A percentile compares a stretch with the other conserved stretches of the same genome.
Conservation (phyloP, 1,139 yeast species). For the Suhomyces atakaporum region DNA sequence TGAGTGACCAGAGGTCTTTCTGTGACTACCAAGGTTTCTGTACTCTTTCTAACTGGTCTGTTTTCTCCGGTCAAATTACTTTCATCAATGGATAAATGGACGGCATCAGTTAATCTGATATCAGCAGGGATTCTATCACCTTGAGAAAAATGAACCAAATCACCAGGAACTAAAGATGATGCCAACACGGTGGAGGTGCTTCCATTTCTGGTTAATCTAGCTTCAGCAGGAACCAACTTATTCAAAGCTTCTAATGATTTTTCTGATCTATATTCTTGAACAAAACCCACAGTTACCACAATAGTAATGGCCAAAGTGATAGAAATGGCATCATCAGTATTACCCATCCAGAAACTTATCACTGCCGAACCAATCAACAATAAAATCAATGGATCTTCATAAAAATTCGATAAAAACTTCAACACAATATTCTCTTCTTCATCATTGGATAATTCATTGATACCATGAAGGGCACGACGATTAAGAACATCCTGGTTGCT, state of each 20-base stretch:
- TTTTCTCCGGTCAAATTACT: slow-evolving; percentile 94
- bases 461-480: slow-evolving; percentile 74
- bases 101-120: slow-evolving; percentile 73
- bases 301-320: slow-evolving; percentile 85
- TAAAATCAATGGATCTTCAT: slow-evolving; percentile 86
- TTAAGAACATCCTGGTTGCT: slow-evolving; percentile 68
- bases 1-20: slow-evolving; percentile 56
- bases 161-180: slow-evolving; percentile 88
- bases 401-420: slow-evolving; percentile 76
- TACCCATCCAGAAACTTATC: slow-evolving; percentile 85
- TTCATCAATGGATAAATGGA: slow-evolving; percentile 82
- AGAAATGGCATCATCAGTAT: slow-evolving; percentile 88
- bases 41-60: slow-evolving; percentile 70
- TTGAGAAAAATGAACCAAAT: slow-evolving; percentile 79
- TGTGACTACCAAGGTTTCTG: slow-evolving; percentile 33
- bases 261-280: slow-evolving; percentile 93
- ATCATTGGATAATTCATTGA: slow-evolving; percentile 68
- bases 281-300: slow-evolving; percentile 93
- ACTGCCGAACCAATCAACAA: slow-evolving; percentile 85
- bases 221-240: slow-evolving; percentile 90
- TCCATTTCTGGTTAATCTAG: slow-evolving; percentile 83
- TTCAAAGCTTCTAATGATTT: slow-evolving; percentile 89
- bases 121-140: slow-evolving; percentile 98
- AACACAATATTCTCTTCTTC: slow-evolving; percentile 72
- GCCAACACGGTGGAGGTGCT: slow-evolving; percentile 79